These are phyloP conservation scores for Cyclaneusma minus DNA, from an alignment of 2,329 filamentous ascomycete genomes.

Conservation along the genomic window DNA sequence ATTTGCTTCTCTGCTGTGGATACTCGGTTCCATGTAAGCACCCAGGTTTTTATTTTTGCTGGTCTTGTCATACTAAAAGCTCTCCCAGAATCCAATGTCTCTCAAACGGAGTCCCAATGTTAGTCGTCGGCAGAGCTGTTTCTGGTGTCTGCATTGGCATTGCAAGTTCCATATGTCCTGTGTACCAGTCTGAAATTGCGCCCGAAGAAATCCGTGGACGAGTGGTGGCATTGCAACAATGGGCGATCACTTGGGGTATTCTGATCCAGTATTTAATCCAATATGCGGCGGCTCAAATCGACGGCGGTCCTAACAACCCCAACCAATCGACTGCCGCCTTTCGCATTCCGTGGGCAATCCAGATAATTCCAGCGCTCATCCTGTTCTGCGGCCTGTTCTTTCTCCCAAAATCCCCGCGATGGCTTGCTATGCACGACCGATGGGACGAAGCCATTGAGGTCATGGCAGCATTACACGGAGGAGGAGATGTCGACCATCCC, in stretches of 20 bases:
- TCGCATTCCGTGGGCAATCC: conserved; percentile 45
- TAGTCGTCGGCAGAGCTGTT: conserved; percentile 55
- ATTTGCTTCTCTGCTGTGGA: conserved; percentile 32
- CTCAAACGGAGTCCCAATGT: conserved; percentile 51
- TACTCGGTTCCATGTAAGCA: conserved; percentile 23
- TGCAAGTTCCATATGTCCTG: conserved; percentile 49
- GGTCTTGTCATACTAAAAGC: neutral
- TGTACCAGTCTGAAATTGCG: conserved; percentile 53
- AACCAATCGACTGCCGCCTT: conserved; percentile 37
- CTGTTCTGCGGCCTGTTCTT: conserved; percentile 41
- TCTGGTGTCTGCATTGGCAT: conserved; percentile 63
- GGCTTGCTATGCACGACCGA: conserved; percentile 51
- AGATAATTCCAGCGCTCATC: conserved; percentile 37
- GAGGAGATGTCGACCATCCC: conserved; percentile 37
- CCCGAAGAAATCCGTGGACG: conserved; percentile 40
- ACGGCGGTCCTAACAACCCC: conserved; percentile 31
- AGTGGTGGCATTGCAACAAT: conserved; percentile 50
- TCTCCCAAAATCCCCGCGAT: conserved; percentile 50
- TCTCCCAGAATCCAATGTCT: conserved; percentile 37
- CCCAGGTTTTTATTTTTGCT: neutral
- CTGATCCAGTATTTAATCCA: conserved; percentile 52
- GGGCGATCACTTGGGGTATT: conserved; percentile 58
- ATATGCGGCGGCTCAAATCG: conserved; percentile 42
- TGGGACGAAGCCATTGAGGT: conserved; percentile 48
- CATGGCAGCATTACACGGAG: conserved; percentile 41